Percentiles rank a stretch among this genome's conserved stretches.
Conservation (phyloP, 148 eudicot genomes). For the Vaccinium macrocarpon region DNA sequence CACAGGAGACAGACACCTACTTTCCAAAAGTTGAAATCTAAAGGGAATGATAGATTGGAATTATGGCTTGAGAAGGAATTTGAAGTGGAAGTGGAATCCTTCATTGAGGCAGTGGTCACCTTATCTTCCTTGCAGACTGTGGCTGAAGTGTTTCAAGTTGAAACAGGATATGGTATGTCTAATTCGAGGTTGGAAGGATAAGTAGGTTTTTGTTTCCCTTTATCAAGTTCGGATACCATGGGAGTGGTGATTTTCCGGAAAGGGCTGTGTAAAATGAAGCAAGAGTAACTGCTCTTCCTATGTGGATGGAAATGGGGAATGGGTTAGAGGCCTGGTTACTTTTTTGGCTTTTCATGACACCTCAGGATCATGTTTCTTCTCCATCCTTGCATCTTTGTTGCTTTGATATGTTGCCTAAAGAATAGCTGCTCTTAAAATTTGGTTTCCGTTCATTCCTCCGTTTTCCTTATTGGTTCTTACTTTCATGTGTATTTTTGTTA, state of each 20-base stretch:
- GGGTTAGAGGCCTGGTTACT: neutral
- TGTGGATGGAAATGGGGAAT: neutral
- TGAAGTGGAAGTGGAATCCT: neutral
- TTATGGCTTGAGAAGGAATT: neutral
- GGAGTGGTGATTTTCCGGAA: neutral
- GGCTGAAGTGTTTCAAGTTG: neutral
- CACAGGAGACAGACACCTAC: slow-evolving; percentile 16
- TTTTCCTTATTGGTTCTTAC: too few species aligned
- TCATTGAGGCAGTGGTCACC: slow-evolving; percentile 1
- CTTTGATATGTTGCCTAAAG: neutral
- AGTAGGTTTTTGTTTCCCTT: neutral
- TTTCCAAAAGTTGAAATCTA: neutral
- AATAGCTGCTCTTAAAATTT: neutral
- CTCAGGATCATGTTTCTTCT: neutral
- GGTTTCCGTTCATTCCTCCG: neutral
- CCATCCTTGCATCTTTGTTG: neutral
- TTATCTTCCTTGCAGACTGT: neutral
- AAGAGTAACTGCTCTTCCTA: neutral
- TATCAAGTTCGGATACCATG: neutral
- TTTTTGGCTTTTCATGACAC: neutral
- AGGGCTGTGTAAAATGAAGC: neutral
- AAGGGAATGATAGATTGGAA: neutral
- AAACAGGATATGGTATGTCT: slow-evolving; percentile 6
- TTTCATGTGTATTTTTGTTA: too few species aligned
- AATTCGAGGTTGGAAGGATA: slow-evolving; percentile 7